Evolutionary conservation across 768 basidiomycete genomes (phyloP).

Genomic region (Phallus indusiatus): DNA sequence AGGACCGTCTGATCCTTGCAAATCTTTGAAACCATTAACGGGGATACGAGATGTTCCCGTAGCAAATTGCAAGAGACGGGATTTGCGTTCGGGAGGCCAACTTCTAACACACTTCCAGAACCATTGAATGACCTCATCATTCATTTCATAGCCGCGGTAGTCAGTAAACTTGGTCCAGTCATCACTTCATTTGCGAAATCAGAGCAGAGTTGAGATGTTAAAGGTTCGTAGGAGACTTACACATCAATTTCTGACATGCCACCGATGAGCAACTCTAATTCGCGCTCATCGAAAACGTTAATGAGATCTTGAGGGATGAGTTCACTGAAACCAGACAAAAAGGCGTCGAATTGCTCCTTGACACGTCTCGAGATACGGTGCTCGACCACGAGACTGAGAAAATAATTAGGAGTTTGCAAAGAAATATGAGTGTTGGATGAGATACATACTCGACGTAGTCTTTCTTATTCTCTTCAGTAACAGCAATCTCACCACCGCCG

Average conservation of each 20-base stretch:
- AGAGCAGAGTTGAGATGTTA: background rate
- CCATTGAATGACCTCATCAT: constrained; percentile 97
- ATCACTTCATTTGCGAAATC: constrained; percentile 40
- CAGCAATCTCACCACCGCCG: constrained; percentile 74
- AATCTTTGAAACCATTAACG: constrained; percentile 97
- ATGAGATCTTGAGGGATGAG: constrained; percentile 95
- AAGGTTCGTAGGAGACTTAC: constrained; percentile 37
- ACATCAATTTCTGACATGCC: constrained; percentile 99
- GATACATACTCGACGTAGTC: constrained; percentile 76
- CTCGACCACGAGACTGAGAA: constrained; percentile 60
- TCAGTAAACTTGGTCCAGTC: constrained; percentile 99
- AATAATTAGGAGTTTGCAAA: constrained; percentile 5
- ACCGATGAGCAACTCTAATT: constrained; percentile 93
- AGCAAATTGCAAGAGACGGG: constrained; percentile 90
- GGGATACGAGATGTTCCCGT: constrained; percentile 96
- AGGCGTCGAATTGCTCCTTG: constrained; percentile 97
- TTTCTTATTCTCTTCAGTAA: constrained; percentile 98
- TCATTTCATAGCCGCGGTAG: constrained; percentile 92
- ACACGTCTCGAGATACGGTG: constrained; percentile 97
- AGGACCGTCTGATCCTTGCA: constrained; percentile 96
- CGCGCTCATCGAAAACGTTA: constrained; percentile 98
- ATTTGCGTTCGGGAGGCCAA: constrained; percentile 98
- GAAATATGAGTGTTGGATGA: background rate
- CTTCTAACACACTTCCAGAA: constrained; percentile 99
- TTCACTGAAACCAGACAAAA: constrained; percentile 99